Evolutionary conservation across 192 early-diverging fungal genomes (phyloP), one percentile per base, ranked within the genome.

Genomic region (Lobosporangium transversale): DNA sequence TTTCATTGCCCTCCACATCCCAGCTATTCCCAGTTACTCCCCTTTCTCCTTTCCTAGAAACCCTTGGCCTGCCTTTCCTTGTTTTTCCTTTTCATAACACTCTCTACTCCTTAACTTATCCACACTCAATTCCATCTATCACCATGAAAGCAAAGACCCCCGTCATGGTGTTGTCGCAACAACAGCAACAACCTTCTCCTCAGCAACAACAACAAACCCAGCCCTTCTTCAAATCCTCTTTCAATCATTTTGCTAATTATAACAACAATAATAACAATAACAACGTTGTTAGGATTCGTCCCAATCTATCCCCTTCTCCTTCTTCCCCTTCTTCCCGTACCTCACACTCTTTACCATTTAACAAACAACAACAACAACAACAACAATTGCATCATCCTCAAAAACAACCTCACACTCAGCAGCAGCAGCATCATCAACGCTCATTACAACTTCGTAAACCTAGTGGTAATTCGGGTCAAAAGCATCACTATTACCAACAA

Each of bases 101-200:
- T 42, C 40, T 12, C 17, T 42, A 12, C 40, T 12, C 40, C 17
- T 17, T 17, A 12, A 12, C 17, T 42, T 42, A 17, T 42, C 40
- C 40, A 12, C 40, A 12, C 21, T 21, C 21, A 6, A 49, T 49
- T 49, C 21, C 47, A 49, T 49, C 47, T 29, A 53, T 1, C 27
- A 51, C 50, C 15, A 74, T 74, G 70, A 74, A 65, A 31, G 50
- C 31, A 44, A 74, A 74, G 48, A 50, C 62, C 26, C 62, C 70
- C 15, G 54, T 65, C 31, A 35, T 74, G 31, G 56, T 74, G 15
- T 27, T 73, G 36, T 23, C 61, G 20, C 70, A 73, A 47, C 55
- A 58, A 21, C 51, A 40, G 30, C 53, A 45, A 26, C 53, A 64
- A 14, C 45, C 14, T 11, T 48, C 31, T 5, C 60, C 49, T 10